phyloP scores from a whole-genome alignment of 306 rosid species.

The Lablab purpureus region DNA sequence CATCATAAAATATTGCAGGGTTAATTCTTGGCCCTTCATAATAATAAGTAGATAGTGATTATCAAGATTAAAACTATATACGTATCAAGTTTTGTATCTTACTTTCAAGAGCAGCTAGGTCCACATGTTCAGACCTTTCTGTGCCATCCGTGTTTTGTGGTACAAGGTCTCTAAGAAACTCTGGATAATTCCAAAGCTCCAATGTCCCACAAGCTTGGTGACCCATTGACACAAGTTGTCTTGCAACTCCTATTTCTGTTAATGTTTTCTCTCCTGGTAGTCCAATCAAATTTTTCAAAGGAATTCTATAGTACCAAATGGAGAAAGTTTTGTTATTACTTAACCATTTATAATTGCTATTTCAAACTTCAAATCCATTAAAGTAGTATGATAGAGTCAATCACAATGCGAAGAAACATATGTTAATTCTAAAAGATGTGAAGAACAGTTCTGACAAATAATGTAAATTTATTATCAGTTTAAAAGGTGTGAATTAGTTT shows the following conservation, averaged over 20 bases:
- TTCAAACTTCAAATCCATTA: too few relatives aligned
- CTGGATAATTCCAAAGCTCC: slow-evolving; percentile 67
- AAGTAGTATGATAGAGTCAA: too few relatives aligned
- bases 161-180: slow-evolving; percentile 53
- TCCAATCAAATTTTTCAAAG: slow-evolving; percentile 58
- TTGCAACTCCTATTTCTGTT: slow-evolving; percentile 53
- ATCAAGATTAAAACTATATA: background rate
- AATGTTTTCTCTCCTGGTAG: slow-evolving; percentile 51
- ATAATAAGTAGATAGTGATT: background rate
- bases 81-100: too few relatives aligned
- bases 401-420: too few relatives aligned
- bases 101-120: slow-evolving; percentile 70
- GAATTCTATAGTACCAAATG: slow-evolving; percentile 44
- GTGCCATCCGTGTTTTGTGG: slow-evolving; percentile 58
- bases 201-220: slow-evolving; percentile 72
- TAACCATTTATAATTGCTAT: too few relatives aligned
- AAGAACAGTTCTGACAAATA: too few relatives aligned
- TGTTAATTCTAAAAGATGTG: too few relatives aligned
- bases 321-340: background rate
- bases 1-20: background rate
- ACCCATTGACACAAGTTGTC: slow-evolving; percentile 69
- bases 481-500: too few relatives aligned
- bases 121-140: slow-evolving; percentile 65
- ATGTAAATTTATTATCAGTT: too few relatives aligned
- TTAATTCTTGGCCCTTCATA: background rate